Evolutionary conservation across 1,284 basidiomycete species (phyloP).

Genomic region (Ustilago lituana): DNA sequence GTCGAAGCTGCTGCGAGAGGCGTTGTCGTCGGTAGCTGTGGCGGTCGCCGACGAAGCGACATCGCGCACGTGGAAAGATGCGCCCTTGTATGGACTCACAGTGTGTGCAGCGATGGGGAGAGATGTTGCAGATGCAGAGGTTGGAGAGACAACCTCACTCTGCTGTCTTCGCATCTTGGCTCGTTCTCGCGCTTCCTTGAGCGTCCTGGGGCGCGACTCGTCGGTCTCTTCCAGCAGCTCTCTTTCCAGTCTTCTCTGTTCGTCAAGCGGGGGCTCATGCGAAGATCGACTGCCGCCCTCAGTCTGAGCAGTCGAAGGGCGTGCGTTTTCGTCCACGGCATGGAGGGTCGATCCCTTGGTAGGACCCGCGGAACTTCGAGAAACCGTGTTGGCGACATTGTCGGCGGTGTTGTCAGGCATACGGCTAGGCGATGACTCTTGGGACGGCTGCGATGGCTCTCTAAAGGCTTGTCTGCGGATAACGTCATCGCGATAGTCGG

Average conservation of each 20-base stretch:
- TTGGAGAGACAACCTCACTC: conserved; percentile 13
- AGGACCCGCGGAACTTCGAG: conserved; percentile 6
- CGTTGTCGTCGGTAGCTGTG: conserved; percentile 8
- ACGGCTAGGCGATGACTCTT: neutral
- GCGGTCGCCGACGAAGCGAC: conserved; percentile 24
- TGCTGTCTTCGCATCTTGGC: conserved; percentile 45
- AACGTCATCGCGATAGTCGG: conserved; percentile 17
- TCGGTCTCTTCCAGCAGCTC: conserved; percentile 39
- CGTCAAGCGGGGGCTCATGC: conserved; percentile 29
- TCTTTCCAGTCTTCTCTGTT: conserved; percentile 38
- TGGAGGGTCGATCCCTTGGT: conserved; percentile 9
- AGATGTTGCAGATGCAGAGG: conserved; percentile 1
- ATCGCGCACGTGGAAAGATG: conserved; percentile 24
- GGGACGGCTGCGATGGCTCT: neutral
- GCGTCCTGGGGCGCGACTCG: conserved; percentile 35
- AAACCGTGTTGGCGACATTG: neutral
- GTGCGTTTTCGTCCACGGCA: conserved; percentile 9
- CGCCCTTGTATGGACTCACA: conserved; percentile 16
- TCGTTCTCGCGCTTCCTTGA: conserved; percentile 48
- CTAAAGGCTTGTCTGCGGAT: neutral
- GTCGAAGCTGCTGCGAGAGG: conserved; percentile 28
- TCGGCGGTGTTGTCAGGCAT: neutral
- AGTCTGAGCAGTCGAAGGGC: neutral
- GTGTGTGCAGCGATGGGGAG: neutral
- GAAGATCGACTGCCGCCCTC: conserved; percentile 1